A percentile compares a stretch with the other conserved stretches of the same genome.
phyloP scores from a whole-genome alignment of 2,329 filamentous ascomycete species.

The Fusarium chlamydosporum region DNA sequence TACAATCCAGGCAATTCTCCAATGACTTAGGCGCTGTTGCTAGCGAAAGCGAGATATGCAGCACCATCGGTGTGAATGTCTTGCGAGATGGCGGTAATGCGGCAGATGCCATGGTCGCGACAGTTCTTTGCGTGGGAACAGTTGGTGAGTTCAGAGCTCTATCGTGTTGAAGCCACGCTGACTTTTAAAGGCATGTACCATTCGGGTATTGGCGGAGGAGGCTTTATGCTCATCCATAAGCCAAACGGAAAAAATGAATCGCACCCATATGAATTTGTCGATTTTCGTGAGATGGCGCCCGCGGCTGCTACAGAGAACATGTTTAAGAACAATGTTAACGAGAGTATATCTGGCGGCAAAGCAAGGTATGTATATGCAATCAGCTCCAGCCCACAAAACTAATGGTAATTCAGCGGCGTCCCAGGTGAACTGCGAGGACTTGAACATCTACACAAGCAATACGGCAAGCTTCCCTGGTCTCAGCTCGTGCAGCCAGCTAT shows the following conservation, averaged over 20 bases:
- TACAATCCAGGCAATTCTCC: conserved; percentile 12
- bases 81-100: conserved; percentile 74
- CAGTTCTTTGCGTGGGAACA: conserved; percentile 74
- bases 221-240: conserved; percentile 80
- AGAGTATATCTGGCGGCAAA: conserved; percentile 77
- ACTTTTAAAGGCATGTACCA: conserved; percentile 69
- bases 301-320: conserved; percentile 84
- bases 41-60: conserved; percentile 72
- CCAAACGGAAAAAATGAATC: conserved; percentile 63
- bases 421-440: conserved; percentile 81
- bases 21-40: conserved; percentile 69
- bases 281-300: conserved; percentile 88
- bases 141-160: conserved; percentile 53
- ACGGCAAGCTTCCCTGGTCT: conserved; percentile 75
- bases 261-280: conserved; percentile 78
- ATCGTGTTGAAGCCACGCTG: rapidly evolving
- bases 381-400: too few species aligned
- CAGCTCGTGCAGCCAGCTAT: conserved; percentile 78
- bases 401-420: conserved; percentile 64
- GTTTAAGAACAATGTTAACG: conserved; percentile 77
- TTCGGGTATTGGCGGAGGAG: conserved; percentile 80
- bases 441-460: conserved; percentile 78
- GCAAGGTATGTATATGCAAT: conserved; percentile 70
- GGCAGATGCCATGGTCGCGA: conserved; percentile 75
- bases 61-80: conserved; percentile 69